phyloP scores from a whole-genome alignment of 768 basidiomycete genomes.

The Tephrocybe sp. region DNA sequence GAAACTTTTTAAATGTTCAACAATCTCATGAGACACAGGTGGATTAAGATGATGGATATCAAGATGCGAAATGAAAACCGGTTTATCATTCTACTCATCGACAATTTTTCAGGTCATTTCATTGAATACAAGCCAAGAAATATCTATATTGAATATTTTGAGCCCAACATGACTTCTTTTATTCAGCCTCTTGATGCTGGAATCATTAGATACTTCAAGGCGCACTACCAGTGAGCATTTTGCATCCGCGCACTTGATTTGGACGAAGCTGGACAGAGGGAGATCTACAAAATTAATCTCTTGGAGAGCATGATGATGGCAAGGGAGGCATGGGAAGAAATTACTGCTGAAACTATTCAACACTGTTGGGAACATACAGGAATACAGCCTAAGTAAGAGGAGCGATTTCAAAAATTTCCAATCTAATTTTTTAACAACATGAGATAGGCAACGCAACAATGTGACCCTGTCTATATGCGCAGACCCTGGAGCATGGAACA shows the following conservation, averaged over 20 bases:
- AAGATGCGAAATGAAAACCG: conserved; percentile 18
- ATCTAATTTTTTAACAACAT: too few relatives aligned
- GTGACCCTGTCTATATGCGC: too few relatives aligned
- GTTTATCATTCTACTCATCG: conserved; percentile 27
- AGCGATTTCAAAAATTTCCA: too few relatives aligned
- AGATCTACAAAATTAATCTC: conserved; percentile 34
- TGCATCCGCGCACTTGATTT: conserved; percentile 23
- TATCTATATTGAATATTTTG: conserved; percentile 26
- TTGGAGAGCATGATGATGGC: conserved; percentile 33
- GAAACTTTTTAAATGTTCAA: too few relatives aligned
- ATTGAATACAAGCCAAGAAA: conserved; percentile 24
- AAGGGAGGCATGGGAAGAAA: conserved; percentile 26
- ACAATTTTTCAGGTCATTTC: conserved; percentile 29
- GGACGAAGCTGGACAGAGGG: conserved; percentile 25
- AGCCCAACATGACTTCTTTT: conserved; percentile 34
- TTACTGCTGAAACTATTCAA: conserved; percentile 26
- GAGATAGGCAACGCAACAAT: too few relatives aligned
- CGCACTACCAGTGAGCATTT: conserved; percentile 26
- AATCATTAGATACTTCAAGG: conserved; percentile 28
- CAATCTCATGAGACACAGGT: too few relatives aligned
- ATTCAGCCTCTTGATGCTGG: conserved; percentile 30
- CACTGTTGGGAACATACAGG: conserved; percentile 35
- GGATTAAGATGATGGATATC: neutral
- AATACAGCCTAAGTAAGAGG: conserved; percentile 15
- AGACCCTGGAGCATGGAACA: conserved; percentile 13